Base-by-base conservation (phyloP, 2,329 filamentous ascomycete genomes). In the Beauveria caledonica region DNA sequence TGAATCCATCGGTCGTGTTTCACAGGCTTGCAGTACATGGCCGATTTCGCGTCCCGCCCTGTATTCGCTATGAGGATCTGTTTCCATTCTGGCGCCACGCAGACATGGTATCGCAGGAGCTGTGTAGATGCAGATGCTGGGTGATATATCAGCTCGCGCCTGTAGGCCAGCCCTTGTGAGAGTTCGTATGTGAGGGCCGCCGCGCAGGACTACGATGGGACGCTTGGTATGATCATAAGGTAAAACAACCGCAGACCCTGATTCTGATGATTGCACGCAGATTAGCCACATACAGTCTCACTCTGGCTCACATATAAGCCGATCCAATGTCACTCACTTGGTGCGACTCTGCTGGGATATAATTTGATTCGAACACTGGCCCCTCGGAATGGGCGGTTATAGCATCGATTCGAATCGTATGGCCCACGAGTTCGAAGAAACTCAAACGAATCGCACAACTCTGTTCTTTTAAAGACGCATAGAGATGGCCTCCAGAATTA, bases 311-410 rank as follows among this genome's bases (percentile, higher is more conserved):
- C 44, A 55, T 49, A 54, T 49, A 60, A 48, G 58, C 50, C 58
- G 33, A 29, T 29, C n/a, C 27, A 54, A 54, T 49, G 58, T 60
- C 58, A 60, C 58, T 60, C 58, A 60, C 58, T 54, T 36, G 50
- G 58, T 60, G n/a, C 58, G 44, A 54, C 50, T 33, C 27, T 23
- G 58, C 29, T 40, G 29, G 40, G 23, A 53, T 60, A 49, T 54
- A 42, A 44, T 54, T 29, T n/a, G 39, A 40, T 45, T 40, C 27
- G 50, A 54, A 60, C 21, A 29, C 42, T 27, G 40, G 23, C 27
- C 25, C 27, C 11, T 33, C 42, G 13, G 21, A 23, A 40, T 21
- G 21, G 23, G 45, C 33, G 17, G 33, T 54, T 29, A 53, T 55
- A 11, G 21, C 33, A 60, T 54, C 50, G 58, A 36, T 21, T 6